Evolutionary conservation across 176 grass and related monocot genomes (phyloP).

Genomic region (Carex myosuroides): DNA sequence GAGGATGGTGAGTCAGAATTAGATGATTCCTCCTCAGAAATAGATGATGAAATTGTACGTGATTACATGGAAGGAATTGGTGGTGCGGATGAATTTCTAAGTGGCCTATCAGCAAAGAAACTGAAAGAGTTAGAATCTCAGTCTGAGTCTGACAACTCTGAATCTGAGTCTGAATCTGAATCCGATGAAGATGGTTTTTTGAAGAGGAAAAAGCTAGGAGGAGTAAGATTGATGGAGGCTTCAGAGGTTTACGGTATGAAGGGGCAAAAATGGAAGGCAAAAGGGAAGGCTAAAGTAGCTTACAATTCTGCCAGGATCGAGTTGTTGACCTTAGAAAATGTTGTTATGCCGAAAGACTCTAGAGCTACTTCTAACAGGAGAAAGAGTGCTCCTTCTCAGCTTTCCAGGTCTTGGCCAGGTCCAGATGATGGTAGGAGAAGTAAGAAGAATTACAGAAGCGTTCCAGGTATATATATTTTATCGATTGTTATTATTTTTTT

Average conservation of each 20-base stretch:
- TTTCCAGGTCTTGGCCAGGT: constrained; percentile 69
- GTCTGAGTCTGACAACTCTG: constrained; percentile 24
- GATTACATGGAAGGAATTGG: constrained; percentile 88
- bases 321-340: constrained; percentile 42
- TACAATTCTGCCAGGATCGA: constrained; percentile 27
- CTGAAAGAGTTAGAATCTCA: constrained; percentile 48
- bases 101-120: constrained; percentile 25
- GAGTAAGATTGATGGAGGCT: constrained; percentile 50
- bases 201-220: constrained; percentile 51
- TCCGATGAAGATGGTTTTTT: constrained; percentile 48
- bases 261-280: constrained; percentile 34
- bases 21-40: constrained; percentile 38
- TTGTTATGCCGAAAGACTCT: constrained; percentile 52
- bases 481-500: constrained; percentile 6
- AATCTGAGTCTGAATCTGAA: constrained; percentile 33
- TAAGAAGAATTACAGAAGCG: constrained; percentile 42
- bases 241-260: constrained; percentile 78
- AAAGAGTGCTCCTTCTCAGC: constrained; percentile 36
- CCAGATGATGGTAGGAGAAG: constrained; percentile 41
- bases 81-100: constrained; percentile 45
- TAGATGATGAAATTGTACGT: constrained; percentile 57
- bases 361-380: constrained; percentile 32
- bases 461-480: constrained; percentile 37
- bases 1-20: constrained; percentile 23
- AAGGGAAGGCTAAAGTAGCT: neutral